phyloP scores from a whole-genome alignment of 352 stramenopile genomes.

The Aphanomyces invadans region DNA sequence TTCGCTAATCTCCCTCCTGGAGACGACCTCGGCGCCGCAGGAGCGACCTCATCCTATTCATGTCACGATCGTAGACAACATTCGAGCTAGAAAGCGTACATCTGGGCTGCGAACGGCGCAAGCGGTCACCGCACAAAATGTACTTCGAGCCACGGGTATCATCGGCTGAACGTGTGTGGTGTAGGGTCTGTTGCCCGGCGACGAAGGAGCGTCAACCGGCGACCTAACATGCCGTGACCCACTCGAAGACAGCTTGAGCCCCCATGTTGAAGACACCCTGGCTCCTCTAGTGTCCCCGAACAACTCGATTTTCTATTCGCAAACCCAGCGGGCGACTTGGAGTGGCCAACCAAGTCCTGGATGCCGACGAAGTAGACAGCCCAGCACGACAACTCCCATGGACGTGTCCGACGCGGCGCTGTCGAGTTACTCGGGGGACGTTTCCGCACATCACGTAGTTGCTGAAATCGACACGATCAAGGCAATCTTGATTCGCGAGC shows the following conservation, averaged over 20 bases:
- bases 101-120: neutral
- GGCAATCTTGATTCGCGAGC: conserved; percentile 11
- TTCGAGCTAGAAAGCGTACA: neutral
- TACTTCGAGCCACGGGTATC: neutral
- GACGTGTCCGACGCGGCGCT: neutral
- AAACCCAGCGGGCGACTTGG: conserved; percentile 3
- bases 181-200: neutral
- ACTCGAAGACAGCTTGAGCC: neutral
- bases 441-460: neutral
- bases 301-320: neutral
- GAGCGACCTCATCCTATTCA: neutral
- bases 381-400: neutral
- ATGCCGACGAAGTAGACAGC: neutral
- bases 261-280: neutral
- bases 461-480: conserved; percentile 16
- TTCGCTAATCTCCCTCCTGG: neutral
- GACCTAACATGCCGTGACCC: neutral
- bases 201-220: neutral
- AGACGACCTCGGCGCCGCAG: neutral
- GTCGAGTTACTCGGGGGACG: neutral
- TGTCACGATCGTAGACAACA: neutral
- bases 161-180: neutral
- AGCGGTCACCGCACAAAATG: neutral
- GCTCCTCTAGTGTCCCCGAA: neutral
- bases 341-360: neutral